phyloP scores from a whole-genome alignment of 108 stramenopile species.

The Conticribra guillardii region DNA sequence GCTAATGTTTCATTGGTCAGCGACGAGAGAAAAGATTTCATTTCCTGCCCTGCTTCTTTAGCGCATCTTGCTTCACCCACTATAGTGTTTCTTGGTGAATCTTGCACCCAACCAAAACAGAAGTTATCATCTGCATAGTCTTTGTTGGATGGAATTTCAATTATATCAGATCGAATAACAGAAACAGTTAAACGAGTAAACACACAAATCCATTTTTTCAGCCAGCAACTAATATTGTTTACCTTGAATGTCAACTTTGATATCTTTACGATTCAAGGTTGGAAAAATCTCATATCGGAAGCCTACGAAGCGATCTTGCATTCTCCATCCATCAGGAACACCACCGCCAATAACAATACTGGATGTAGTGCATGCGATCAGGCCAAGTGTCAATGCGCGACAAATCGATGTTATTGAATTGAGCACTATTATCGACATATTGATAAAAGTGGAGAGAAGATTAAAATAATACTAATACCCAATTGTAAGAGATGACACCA shows the following conservation, averaged over 20 bases:
- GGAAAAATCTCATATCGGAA: conserved; percentile 17
- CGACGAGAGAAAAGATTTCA: conserved; percentile 11
- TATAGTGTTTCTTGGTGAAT: conserved; percentile 2
- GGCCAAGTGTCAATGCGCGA: no score
- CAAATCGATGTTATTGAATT: no score
- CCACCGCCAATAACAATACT: conserved; percentile 1
- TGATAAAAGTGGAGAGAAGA: no score
- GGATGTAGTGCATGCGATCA: no score
- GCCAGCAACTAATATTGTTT: no score
- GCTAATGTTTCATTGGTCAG: background rate
- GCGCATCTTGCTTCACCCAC: conserved; percentile 32
- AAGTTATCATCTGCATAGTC: conserved; percentile 13
- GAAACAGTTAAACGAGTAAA: background rate
- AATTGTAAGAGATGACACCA: no score
- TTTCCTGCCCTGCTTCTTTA: background rate
- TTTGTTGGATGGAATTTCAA: conserved; percentile 2
- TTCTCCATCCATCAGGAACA: conserved; percentile 23
- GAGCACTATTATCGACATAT: no score
- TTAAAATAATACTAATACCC: no score
- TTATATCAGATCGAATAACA: background rate
- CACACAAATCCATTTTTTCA: background rate
- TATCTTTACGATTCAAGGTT: background rate
- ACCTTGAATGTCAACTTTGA: conserved; percentile 10
- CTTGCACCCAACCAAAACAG: conserved; percentile 35
- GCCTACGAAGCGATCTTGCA: conserved; percentile 20